These are phyloP conservation scores for Aspergillus sp. DNA, from an alignment of 2,329 filamentous ascomycete species.

Conservation along the genomic window DNA sequence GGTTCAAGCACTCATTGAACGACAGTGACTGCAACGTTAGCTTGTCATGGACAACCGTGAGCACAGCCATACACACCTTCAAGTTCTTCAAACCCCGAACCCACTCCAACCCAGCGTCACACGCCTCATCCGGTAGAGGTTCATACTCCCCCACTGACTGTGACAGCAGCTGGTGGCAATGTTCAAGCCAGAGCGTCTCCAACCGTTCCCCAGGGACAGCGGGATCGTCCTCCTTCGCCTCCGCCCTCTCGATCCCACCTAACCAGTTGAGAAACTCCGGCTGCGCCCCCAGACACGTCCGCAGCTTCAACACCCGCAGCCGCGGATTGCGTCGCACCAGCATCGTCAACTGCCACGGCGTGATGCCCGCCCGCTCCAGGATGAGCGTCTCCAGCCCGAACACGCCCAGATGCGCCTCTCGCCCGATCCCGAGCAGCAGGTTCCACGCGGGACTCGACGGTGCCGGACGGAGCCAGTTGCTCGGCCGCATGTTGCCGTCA, in stretches of 20 bases:
- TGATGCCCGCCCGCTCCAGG: constrained; percentile 35
- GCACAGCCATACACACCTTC: constrained; percentile 20
- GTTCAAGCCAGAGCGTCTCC: constrained; percentile 28
- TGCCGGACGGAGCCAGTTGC: constrained; percentile 28
- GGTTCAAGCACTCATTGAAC: constrained; percentile 23
- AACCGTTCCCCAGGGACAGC: constrained; percentile 21
- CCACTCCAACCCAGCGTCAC: constrained; percentile 27
- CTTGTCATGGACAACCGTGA: no score
- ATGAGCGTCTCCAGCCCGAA: constrained; percentile 27
- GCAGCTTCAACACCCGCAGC: constrained; percentile 28
- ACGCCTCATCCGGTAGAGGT: constrained; percentile 5
- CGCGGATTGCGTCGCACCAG: constrained; percentile 30
- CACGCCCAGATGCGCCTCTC: constrained; percentile 19
- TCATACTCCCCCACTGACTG: constrained; percentile 12
- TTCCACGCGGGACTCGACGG: constrained; percentile 32
- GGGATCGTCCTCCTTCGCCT: background rate
- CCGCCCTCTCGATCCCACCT: constrained; percentile 20
- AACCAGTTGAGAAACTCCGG: constrained; percentile 36
- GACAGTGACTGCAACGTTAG: constrained; percentile 24
- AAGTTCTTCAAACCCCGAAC: constrained; percentile 22
- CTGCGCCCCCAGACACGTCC: constrained; percentile 32
- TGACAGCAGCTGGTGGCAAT: constrained; percentile 21
- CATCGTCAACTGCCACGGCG: constrained; percentile 31
- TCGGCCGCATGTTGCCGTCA: constrained; percentile 26
- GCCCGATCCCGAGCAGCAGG: constrained; percentile 28